Evolutionary conservation across 1,139 yeast genomes (phyloP).

Genomic region (Nakaseomyces kungkrabaensis): DNA sequence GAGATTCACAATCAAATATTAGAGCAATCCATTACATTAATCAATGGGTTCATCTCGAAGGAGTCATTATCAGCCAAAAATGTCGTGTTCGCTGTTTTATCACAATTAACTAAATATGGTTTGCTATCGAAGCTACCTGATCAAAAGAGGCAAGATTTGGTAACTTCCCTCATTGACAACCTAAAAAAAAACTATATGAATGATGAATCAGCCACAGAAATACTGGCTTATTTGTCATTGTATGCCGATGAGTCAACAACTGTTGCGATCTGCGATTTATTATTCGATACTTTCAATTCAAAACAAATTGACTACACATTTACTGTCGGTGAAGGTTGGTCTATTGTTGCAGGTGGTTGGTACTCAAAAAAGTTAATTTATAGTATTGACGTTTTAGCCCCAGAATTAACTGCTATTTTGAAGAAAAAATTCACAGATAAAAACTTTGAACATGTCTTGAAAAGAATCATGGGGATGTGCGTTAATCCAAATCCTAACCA

Average conservation of each 20-base stretch:
- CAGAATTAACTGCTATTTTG: constrained; percentile 10
- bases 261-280: constrained; percentile 33
- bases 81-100: constrained; percentile 38
- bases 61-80: constrained; percentile 15
- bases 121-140: constrained; percentile 33
- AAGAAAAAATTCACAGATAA: constrained; percentile 5
- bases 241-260: constrained; percentile 29
- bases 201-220: constrained; percentile 51
- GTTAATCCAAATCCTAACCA: constrained; percentile 54
- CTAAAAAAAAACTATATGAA: constrained; percentile 38
- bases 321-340: constrained; percentile 76
- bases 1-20: constrained; percentile 2
- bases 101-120: constrained; percentile 55
- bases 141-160: constrained; percentile 15
- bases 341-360: constrained; percentile 72
- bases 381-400: constrained; percentile 38
- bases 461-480: not conserved
- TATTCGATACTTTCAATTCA: constrained; percentile 52
- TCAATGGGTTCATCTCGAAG: not conserved
- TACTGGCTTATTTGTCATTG: constrained; percentile 48
- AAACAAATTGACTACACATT: constrained; percentile 69
- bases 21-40: not conserved
- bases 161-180: constrained; percentile 6
- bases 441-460: not conserved
- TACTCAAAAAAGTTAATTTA: constrained; percentile 45